Base-by-base conservation (phyloP, 163 green algal species). In the Prototheca wickerhamii region DNA sequence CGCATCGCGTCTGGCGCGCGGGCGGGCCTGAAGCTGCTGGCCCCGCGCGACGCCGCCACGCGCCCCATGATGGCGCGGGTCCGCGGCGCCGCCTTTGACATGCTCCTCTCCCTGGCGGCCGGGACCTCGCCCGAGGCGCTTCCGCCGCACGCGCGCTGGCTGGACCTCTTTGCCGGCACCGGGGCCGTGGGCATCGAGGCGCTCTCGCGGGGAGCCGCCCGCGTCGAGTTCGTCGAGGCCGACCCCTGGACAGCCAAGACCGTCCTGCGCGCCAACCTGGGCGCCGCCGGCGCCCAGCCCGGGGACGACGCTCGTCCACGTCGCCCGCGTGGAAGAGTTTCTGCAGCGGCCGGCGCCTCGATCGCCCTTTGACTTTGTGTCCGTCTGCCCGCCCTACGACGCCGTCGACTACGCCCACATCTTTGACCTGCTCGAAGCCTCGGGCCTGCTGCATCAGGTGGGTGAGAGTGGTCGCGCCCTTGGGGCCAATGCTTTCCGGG, bases 41-140 rank as follows among this genome's bases (percentile, higher is more conserved):
- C 72, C 12, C 76, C 65, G 31, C 66, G 65, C 17, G 67, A 53
- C 6, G 60, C 64, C 71, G 57, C 77, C 53, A 93, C 86, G 17
- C 73, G 88, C 21, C 88, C 88, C 10, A 95, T 95, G 88, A 95
- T 95, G 88, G 88, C 91, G 63, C 84, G 78, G 61, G 82, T 88
- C 37, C 65, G 75, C 8, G 63, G 58, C 34, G 87, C 88, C 20
- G 76, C 94, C 33, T 96, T 96, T 71, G 82, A 83, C 76, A 95
- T 94, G 81, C 73, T 96, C 57, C 65, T 63, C 29, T 66, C 63
- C 3, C 63, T 83, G 56, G 66, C 51, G 1, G 40, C 64, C 25
- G 33, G n/a, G n/a, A n/a, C n/a, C n/a, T n/a, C 29, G 29, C 15
- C 64, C 34, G 64, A 35, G 33, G 34, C 51, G 42, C 62, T 95